These are phyloP conservation scores for Mycena leptocephala DNA, from an alignment of 768 basidiomycete genomes.

Conservation along the genomic window DNA sequence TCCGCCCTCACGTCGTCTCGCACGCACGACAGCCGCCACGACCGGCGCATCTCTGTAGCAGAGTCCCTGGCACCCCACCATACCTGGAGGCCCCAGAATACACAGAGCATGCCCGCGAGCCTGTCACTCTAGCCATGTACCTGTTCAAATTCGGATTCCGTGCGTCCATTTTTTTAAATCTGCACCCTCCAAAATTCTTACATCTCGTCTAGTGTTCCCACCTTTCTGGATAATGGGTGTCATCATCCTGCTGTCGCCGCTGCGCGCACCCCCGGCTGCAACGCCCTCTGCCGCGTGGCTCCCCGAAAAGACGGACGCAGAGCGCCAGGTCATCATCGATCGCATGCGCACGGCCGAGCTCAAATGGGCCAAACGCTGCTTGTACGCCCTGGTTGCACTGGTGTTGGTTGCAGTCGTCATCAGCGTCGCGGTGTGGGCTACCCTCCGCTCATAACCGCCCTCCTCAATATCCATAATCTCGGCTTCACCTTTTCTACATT, in stretches of 20 bases:
- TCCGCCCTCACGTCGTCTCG: slow-evolving; percentile 52
- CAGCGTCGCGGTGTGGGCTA: slow-evolving; percentile 53
- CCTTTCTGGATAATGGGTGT: slow-evolving; percentile 75
- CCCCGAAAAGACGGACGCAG: slow-evolving; percentile 69
- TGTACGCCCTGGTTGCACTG: slow-evolving; percentile 68
- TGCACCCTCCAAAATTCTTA: slow-evolving; percentile 7
- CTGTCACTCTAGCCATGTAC: slow-evolving; percentile 71
- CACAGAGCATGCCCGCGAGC: slow-evolving; percentile 59
- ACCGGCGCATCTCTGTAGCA: slow-evolving; percentile 51
- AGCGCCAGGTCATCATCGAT: slow-evolving; percentile 62
- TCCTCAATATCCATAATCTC: not conserved
- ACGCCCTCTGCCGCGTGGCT: slow-evolving; percentile 63
- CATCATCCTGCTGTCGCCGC: slow-evolving; percentile 69
- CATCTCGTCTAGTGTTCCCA: slow-evolving; percentile 64
- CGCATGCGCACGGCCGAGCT: slow-evolving; percentile 65
- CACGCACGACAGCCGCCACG: slow-evolving; percentile 61
- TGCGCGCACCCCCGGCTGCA: slow-evolving; percentile 58
- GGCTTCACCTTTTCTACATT: not conserved
- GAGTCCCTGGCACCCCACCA: slow-evolving; percentile 52
- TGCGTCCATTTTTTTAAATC: slow-evolving; percentile 49
- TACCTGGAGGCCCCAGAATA: slow-evolving; percentile 60
- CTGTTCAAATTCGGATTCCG: slow-evolving; percentile 78
- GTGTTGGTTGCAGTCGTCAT: slow-evolving; percentile 52
- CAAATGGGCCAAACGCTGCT: slow-evolving; percentile 73
- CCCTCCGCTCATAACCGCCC: slow-evolving; percentile 37